Conservation (phyloP, 306 rosid genomes). For the Elaeagnus macrophylla region DNA sequence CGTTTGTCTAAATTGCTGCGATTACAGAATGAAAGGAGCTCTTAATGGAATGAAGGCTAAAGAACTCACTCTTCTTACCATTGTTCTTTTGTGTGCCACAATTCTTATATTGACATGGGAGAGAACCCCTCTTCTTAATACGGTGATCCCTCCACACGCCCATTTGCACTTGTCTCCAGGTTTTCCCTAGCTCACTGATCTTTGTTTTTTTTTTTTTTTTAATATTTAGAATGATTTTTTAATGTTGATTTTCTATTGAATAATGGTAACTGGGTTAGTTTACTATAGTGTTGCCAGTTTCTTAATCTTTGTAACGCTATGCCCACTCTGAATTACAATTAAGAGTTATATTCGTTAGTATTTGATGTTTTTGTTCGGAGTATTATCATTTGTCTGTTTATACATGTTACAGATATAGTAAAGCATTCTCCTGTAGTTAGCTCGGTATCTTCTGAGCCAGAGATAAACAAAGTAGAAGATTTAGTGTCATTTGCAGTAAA, state of each 20-base stretch:
- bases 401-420: slow-evolving; percentile 29
- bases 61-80: slow-evolving; percentile 62
- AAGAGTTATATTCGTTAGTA: slow-evolving; percentile 1
- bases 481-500: slow-evolving; percentile 16
- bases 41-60: slow-evolving; percentile 59
- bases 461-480: slow-evolving; percentile 16
- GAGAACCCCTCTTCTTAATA: slow-evolving; percentile 57
- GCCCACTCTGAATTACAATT: neutral
- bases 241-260: no score
- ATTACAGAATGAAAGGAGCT: slow-evolving; percentile 66
- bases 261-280: neutral
- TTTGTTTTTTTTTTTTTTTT: slow-evolving; percentile 4
- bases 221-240: no score
- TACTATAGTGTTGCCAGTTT: slow-evolving; percentile 2
- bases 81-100: slow-evolving; percentile 54
- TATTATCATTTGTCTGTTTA: slow-evolving; percentile 2
- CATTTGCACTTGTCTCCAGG: slow-evolving; percentile 51
- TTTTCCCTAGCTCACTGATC: slow-evolving; percentile 19
- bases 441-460: slow-evolving; percentile 15
- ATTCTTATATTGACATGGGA: slow-evolving; percentile 72
- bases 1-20: slow-evolving; percentile 9
- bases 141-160: slow-evolving; percentile 45
- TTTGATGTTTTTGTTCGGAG: slow-evolving; percentile 6
- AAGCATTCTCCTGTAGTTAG: slow-evolving; percentile 13
- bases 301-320: neutral